Base-by-base conservation (phyloP, 1,284 basidiomycete species). In the Pterulicium gracile region DNA sequence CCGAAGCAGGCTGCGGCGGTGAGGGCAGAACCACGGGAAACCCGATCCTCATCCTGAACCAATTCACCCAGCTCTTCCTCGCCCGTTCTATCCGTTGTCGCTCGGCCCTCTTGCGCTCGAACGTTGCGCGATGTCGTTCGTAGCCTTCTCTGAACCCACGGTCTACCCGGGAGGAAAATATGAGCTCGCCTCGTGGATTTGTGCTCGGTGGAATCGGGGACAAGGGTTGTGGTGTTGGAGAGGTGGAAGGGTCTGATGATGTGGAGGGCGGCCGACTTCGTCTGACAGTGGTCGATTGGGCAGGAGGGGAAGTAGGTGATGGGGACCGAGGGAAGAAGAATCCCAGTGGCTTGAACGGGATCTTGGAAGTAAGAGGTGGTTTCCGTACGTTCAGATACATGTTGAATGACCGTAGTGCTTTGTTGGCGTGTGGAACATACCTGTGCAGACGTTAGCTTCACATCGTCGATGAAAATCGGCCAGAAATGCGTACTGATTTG, bases 361-460 rank as follows among this genome's bases (percentile, higher is more conserved):
- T 67, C 49, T 68, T 79, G 45, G 69, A 79, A 50, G 66, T 71
- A 2, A 84, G 62, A 0, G 88, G 77, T 1, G 81, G 81, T 53
- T 82, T 81, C 45, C 89, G 83, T 56, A 95, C 88, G 67, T 98
- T 98, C 55, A 98, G 75, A 59, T 93, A 91, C 82, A 98, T 95
- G 64, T 98, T 98, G 63, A 97, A 87, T 20, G 82, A 87, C 20
- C 95, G 78, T 22, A 98, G 69, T 0, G 93, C 82, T 39, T 86
- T 79, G 63, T 98, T 98, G 7, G 94, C 91, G 56, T 98, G 95
- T 1, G 92, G 94, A 15, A 98, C 89, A 59, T 98, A 98, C 68
- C 92, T 95, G 59, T 12, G 24, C 10, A 24, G 18, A 47, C 34
- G 43, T 47, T 50, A 55, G 48, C 58, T 52, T 36, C 45, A 35